These are phyloP conservation scores for Lolium rigidum DNA, from an alignment of 176 grass and related monocot genomes.

Conservation along the genomic window DNA sequence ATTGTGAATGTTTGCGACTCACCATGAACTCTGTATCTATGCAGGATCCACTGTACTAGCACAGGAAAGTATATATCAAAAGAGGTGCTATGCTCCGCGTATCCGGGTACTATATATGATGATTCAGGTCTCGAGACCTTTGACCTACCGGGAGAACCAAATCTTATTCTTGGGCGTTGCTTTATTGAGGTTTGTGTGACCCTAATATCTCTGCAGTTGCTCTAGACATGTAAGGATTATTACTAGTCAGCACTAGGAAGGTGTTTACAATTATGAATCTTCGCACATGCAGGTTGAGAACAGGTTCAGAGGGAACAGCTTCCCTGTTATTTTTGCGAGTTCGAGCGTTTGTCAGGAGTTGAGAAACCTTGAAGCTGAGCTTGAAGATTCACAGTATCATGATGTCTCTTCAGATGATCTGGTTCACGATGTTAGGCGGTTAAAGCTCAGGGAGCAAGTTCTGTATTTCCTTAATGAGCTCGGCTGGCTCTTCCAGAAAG, in stretches of 20 bases:
- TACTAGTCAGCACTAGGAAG: conserved; percentile 26
- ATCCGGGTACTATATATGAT: conserved; percentile 98
- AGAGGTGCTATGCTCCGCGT: conserved; percentile 81
- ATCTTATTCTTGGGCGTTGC: conserved; percentile 66
- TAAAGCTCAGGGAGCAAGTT: conserved; percentile 64
- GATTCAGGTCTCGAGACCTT: conserved; percentile 95
- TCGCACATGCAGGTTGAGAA: conserved; percentile 84
- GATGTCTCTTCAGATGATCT: conserved; percentile 67
- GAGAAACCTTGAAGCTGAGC: conserved; percentile 77
- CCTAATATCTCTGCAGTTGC: background rate
- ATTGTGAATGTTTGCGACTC: background rate
- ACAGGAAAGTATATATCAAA: conserved; percentile 92
- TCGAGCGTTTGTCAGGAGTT: conserved; percentile 79
- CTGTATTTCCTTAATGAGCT: conserved; percentile 97
- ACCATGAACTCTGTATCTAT: conserved; percentile 41
- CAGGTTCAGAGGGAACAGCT: conserved; percentile 96
- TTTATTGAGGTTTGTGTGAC: conserved; percentile 84
- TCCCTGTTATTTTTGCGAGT: conserved; percentile 87
- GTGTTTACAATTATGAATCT: conserved; percentile 42
- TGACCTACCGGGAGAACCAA: conserved; percentile 77
- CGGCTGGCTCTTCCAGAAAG: conserved; percentile 96
- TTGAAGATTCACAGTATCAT: conserved; percentile 57
- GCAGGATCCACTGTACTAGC: conserved; percentile 88
- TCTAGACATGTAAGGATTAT: conserved; percentile 24
- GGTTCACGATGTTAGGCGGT: conserved; percentile 38